phyloP scores from a whole-genome alignment of 768 basidiomycete species.

The Pisolithus marmoratus region DNA sequence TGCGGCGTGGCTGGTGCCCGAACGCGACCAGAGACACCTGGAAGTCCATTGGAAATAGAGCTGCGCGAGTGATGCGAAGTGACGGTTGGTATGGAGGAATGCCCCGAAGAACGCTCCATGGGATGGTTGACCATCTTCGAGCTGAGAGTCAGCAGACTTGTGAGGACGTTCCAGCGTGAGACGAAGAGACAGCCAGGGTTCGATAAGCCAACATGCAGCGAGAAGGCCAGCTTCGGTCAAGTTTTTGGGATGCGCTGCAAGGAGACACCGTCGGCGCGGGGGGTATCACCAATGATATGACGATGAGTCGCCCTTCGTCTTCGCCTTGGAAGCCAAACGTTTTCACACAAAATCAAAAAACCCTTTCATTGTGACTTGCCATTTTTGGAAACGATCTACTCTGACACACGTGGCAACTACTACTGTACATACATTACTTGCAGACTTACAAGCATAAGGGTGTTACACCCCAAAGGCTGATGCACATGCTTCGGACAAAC shows the following conservation, averaged over 20 bases:
- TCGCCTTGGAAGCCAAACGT: slow-evolving; percentile 13
- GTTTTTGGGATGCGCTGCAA: slow-evolving; percentile 1
- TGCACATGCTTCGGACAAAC: too few relatives aligned
- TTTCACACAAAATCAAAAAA: not conserved
- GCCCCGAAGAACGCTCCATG: slow-evolving; percentile 15
- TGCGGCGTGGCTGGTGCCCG: slow-evolving; percentile 23
- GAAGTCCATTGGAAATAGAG: slow-evolving; percentile 24
- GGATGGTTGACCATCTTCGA: slow-evolving; percentile 17
- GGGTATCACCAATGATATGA: too few relatives aligned
- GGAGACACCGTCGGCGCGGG: not conserved
- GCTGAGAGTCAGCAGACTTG: not conserved
- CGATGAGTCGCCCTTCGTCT: not conserved
- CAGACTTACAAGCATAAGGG: too few relatives aligned
- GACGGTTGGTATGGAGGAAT: slow-evolving; percentile 22
- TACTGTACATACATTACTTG: too few relatives aligned
- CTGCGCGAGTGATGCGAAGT: slow-evolving; percentile 26
- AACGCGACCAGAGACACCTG: slow-evolving; percentile 21
- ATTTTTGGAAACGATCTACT: slow-evolving; percentile 25
- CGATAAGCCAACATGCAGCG: slow-evolving; percentile 17
- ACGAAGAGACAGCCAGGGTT: not conserved
- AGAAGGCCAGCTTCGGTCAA: slow-evolving; percentile 26
- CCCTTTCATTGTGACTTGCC: slow-evolving; percentile 20
- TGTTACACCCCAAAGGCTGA: too few relatives aligned
- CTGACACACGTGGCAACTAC: slow-evolving; percentile 15
- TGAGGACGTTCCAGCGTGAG: slow-evolving; percentile 5